Percentiles rank a stretch among this genome's conserved stretches.
Evolutionary conservation across 306 rosid species (phyloP).

Genomic region (Gastrolobium bilobum): DNA sequence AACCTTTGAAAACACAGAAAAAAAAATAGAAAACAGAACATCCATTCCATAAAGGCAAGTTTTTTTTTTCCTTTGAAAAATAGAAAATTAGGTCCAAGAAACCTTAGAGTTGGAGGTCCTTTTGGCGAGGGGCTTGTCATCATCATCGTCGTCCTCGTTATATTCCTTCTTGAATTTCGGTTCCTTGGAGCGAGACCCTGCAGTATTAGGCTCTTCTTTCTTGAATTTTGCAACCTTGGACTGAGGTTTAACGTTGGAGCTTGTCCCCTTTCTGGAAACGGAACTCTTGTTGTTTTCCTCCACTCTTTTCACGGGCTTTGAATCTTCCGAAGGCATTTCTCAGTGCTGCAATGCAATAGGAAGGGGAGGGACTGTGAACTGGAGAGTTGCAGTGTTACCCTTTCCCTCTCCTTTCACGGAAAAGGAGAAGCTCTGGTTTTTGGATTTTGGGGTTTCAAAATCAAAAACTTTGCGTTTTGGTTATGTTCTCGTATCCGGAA

Average conservation of each 20-base stretch:
- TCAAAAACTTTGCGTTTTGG: background rate
- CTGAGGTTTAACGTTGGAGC: conserved; percentile 48
- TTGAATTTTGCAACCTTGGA: conserved; percentile 57
- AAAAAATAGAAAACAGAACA: conserved; percentile 17
- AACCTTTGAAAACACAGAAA: background rate
- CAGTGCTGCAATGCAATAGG: background rate
- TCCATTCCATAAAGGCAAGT: background rate
- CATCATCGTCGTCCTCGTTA: conserved; percentile 40
- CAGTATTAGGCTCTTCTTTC: conserved; percentile 51
- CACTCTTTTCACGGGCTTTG: conserved; percentile 53
- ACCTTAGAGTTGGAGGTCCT: conserved; percentile 60
- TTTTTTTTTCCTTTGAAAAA: background rate
- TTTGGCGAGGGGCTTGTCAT: conserved; percentile 43
- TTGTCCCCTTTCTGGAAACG: conserved; percentile 39
- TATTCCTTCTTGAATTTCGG: conserved; percentile 54
- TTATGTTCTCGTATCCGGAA: background rate
- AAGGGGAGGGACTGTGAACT: background rate
- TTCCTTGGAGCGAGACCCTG: conserved; percentile 50
- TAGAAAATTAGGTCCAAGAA: background rate
- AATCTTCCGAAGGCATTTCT: conserved; percentile 70
- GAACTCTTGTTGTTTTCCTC: conserved; percentile 51
- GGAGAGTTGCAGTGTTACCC: background rate
- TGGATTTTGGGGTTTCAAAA: conserved; percentile 7
- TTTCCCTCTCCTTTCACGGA: background rate
- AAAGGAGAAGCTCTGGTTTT: background rate